Conservation (phyloP, 495 filamentous ascomycete genomes). For the Glonium stellatum region DNA sequence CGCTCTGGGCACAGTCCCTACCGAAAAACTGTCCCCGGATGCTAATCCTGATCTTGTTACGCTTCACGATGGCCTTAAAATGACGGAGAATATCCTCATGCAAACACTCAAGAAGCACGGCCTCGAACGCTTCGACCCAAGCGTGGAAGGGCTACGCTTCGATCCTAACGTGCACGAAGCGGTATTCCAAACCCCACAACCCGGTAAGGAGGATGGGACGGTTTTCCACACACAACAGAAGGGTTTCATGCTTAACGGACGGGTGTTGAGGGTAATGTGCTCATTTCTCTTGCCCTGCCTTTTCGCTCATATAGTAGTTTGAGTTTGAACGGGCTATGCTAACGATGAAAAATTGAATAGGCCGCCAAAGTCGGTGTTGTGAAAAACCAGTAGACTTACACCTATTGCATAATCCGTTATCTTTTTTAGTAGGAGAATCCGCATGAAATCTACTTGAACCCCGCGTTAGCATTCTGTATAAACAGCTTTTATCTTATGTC, state of each 20-base stretch:
- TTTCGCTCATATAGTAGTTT: background rate
- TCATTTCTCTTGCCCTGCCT: background rate
- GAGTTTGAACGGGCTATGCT: background rate
- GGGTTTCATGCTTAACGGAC: slow-evolving; percentile 85
- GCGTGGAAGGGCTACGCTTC: slow-evolving; percentile 63
- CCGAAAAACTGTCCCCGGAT: slow-evolving; percentile 54
- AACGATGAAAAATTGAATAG: slow-evolving; percentile 30
- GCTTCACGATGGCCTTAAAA: slow-evolving; percentile 81
- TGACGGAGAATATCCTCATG: slow-evolving; percentile 89
- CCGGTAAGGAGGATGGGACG: slow-evolving; percentile 78
- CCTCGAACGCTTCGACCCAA: slow-evolving; percentile 74
- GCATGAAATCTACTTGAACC: background rate
- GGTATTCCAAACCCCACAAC: slow-evolving; percentile 80
- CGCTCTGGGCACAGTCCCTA: slow-evolving; percentile 70
- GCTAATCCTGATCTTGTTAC: slow-evolving; percentile 61
- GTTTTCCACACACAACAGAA: slow-evolving; percentile 93
- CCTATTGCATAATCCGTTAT: background rate
- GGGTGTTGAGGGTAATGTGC: slow-evolving; percentile 62
- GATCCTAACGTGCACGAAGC: slow-evolving; percentile 96
- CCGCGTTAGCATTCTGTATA: background rate
- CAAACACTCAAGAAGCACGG: slow-evolving; percentile 88
- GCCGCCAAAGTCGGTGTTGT: slow-evolving; percentile 95
- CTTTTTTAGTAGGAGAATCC: background rate
- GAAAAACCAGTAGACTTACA: slow-evolving; percentile 47
- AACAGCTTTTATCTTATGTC: background rate